These are phyloP conservation scores for Penicilliopsis zonata DNA, from an alignment of 495 filamentous ascomycete genomes.

Conservation along the genomic window DNA sequence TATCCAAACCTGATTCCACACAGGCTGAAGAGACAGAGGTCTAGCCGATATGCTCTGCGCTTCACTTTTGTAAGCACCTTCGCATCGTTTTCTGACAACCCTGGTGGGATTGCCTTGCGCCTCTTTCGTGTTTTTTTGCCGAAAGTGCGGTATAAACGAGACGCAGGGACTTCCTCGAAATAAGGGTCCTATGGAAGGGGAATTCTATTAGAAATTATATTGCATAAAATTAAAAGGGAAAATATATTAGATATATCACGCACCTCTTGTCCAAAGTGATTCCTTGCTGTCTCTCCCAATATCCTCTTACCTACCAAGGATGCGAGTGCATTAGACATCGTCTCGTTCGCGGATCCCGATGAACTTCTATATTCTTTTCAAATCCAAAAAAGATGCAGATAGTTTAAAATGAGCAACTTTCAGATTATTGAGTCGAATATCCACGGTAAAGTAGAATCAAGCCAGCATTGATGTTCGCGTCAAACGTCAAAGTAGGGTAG, in stretches of 20 bases:
- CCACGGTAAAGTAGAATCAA: no score
- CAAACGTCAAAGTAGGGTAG: no score
- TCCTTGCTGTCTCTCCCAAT: constrained; percentile 49
- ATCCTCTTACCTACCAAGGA: constrained; percentile 54
- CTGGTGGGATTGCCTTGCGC: constrained; percentile 56
- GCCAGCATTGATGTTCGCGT: no score
- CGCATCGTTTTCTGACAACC: constrained; percentile 67
- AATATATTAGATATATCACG: constrained; percentile 7
- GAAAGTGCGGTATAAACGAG: constrained; percentile 46
- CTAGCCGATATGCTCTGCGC: constrained; percentile 66
- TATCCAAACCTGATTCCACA: constrained; percentile 72
- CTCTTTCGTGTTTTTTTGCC: constrained; percentile 51
- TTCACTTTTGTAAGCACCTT: constrained; percentile 71
- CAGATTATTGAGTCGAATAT: no score
- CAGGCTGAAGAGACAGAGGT: constrained; percentile 66
- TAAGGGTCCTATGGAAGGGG: constrained; percentile 47
- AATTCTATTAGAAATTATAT: background rate
- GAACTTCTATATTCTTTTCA: no score
- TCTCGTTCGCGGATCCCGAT: no score
- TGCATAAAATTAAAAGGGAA: constrained; percentile 1
- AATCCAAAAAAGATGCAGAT: no score
- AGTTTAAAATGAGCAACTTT: no score
- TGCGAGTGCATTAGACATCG: constrained; percentile 40
- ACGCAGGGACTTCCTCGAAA: constrained; percentile 59
- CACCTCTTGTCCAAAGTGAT: constrained; percentile 59